Base-by-base conservation (phyloP, 2,329 filamentous ascomycete species). In the Diaporthe helianthi region DNA sequence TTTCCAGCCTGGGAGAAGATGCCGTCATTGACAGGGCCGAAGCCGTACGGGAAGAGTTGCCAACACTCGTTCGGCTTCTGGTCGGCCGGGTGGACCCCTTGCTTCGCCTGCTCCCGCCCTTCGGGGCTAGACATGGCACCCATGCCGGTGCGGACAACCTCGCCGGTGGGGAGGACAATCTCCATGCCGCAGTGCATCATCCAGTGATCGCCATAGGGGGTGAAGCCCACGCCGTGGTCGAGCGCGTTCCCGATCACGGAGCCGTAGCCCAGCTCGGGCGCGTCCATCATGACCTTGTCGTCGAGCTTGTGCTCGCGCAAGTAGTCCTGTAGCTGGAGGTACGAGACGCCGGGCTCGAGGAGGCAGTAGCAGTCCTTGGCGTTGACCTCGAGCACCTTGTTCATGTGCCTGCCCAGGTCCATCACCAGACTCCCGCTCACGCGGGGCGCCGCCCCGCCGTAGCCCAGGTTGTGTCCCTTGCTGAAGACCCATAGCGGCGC, bases 341-440 rank as follows among this genome's bases (percentile, higher is more conserved):
- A 88, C 0, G 85, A 84, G 0, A 88, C 86, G 1, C 86, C 86
- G 0, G 86, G 86, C 73, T 88, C 86, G 5, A 89, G 80, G 0
- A 88, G 76, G 51, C 80, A 83, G 67, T 80, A 85, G 24, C 83
- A 83, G 51, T 81, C 82, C 19, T 85, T 82, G 0, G 79, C 80
- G 73, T 86, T 82, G 17, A 88, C 81, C 46, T 85, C 79, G 10
- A 88, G 73, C 10, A 89, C 80, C 72, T 80, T 81, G 73, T 84
- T 83, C 85, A 89, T 86, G 49, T 83, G 79, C 47, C 76, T 81
- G 4, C 85, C 85, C n/a, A 87, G 78, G 70, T 87, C 84, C 24
- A 87, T 67, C 3, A 82, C 81, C 0, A 87, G 77, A n/a, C 80
- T 81, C 5, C 85, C 85, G 0, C 81, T 82, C 0, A 87, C 83